Evolutionary conservation across 1,139 yeast species (phyloP).

Genomic region (Scheffersomyces cryptocercus): DNA sequence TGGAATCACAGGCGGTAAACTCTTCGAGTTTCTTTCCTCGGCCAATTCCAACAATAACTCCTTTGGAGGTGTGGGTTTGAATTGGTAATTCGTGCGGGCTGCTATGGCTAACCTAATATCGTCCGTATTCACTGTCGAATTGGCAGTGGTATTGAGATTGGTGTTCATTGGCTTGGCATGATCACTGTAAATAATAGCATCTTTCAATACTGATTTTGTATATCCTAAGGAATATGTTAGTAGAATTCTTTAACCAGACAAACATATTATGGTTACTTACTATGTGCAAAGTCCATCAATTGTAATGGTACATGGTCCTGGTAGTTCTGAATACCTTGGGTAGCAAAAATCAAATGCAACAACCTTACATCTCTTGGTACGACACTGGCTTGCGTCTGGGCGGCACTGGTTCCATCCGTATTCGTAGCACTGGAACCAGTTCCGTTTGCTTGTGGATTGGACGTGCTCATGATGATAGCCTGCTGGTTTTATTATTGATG

Average conservation of each 20-base stretch:
- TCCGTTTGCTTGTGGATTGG: slow-evolving; percentile 2
- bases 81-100: slow-evolving; percentile 90
- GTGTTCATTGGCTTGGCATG: slow-evolving; percentile 56
- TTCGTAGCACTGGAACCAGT: background rate
- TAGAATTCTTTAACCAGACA: slow-evolving; percentile 2
- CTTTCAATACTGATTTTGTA: slow-evolving; percentile 82
- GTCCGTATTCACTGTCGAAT: slow-evolving; percentile 70
- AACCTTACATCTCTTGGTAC: slow-evolving; percentile 90
- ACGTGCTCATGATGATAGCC: background rate
- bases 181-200: slow-evolving; percentile 85
- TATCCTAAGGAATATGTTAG: slow-evolving; percentile 48
- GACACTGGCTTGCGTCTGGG: slow-evolving; percentile 18
- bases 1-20: slow-evolving; percentile 89
- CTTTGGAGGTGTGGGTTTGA: slow-evolving; percentile 94
- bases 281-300: slow-evolving; percentile 92
- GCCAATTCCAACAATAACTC: slow-evolving; percentile 89
- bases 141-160: slow-evolving; percentile 36
- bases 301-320: slow-evolving; percentile 96
- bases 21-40: slow-evolving; percentile 83
- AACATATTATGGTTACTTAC: slow-evolving; percentile 24
- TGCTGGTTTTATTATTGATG: no score
- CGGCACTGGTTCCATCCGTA: slow-evolving; percentile 2
- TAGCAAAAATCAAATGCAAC: slow-evolving; percentile 85
- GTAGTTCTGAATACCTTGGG: slow-evolving; percentile 88
- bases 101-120: slow-evolving; percentile 92